A percentile compares a stretch with the other conserved stretches of the same genome.
Conservation (phyloP, 2,329 filamentous ascomycete species). For the Fusarium continuum region DNA sequence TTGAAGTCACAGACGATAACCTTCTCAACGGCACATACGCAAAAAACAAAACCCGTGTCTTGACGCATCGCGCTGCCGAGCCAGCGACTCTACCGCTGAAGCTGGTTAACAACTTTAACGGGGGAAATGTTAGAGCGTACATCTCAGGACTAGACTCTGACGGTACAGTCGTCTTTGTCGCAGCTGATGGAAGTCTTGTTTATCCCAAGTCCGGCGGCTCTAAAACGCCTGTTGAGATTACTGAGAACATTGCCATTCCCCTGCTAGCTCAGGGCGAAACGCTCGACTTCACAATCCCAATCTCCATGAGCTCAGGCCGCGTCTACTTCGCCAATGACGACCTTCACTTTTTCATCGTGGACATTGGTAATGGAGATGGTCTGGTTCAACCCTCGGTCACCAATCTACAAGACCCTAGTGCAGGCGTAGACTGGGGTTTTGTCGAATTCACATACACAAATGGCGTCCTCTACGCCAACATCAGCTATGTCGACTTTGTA, state of each 20-base stretch:
- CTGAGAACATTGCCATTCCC: constrained; percentile 54
- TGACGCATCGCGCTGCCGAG: constrained; percentile 1
- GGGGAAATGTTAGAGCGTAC: constrained; percentile 54
- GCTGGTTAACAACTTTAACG: constrained; percentile 56
- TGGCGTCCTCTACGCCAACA: constrained; percentile 56
- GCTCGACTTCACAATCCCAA: constrained; percentile 52
- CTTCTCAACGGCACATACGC: constrained; percentile 51
- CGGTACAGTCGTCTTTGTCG: constrained; percentile 54
- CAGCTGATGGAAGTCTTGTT: constrained; percentile 51
- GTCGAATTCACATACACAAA: constrained; percentile 58
- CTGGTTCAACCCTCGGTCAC: constrained; percentile 60
- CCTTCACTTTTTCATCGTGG: constrained; percentile 55
- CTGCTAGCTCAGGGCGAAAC: constrained; percentile 51
- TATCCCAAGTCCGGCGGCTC: constrained; percentile 54
- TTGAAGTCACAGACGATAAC: constrained; percentile 51
- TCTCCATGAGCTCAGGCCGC: constrained; percentile 53
- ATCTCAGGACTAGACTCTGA: constrained; percentile 55
- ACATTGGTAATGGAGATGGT: constrained; percentile 43
- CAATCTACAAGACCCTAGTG: constrained; percentile 55
- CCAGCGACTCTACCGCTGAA: constrained; percentile 40
- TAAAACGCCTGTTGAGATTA: constrained; percentile 49
- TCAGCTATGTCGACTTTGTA: constrained; percentile 63
- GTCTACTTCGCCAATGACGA: constrained; percentile 57
- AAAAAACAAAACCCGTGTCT: constrained; percentile 13
- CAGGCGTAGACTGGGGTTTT: constrained; percentile 59